A percentile compares a stretch with the other conserved stretches of the same genome.
phyloP scores from a whole-genome alignment of 2,329 filamentous ascomycete species.

The Helminthosporium solani region DNA sequence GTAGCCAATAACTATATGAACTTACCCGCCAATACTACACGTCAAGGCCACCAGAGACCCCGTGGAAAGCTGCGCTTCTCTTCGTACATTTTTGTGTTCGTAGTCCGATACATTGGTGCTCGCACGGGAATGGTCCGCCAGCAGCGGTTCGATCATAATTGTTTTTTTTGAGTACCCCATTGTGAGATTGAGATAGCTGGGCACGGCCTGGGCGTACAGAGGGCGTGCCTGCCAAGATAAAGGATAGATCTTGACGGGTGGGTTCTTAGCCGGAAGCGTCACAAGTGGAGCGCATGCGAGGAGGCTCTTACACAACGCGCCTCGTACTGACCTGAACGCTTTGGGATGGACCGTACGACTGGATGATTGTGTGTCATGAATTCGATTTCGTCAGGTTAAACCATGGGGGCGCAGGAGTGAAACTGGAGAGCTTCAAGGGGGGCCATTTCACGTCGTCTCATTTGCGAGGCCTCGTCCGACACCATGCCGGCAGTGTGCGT shows the following conservation, averaged over 20 bases:
- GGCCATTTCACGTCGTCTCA: no score
- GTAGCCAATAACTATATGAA: not conserved
- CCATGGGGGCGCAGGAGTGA: no score
- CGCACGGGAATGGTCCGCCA: not conserved
- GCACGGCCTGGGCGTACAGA: not conserved
- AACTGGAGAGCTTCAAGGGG: no score
- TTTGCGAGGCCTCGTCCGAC: no score
- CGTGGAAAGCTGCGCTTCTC: not conserved
- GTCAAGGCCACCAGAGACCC: constrained; percentile 3
- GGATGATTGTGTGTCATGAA: no score
- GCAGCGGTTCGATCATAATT: not conserved
- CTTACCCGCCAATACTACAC: constrained; percentile 9
- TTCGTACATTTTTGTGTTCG: not conserved
- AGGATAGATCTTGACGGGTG: not conserved
- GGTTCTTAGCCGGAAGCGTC: not conserved
- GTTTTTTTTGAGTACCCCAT: not conserved
- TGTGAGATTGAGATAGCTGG: not conserved
- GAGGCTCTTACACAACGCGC: not conserved
- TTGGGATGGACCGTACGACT: no score
- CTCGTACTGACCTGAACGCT: no score
- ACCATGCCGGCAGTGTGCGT: no score
- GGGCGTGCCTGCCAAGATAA: not conserved
- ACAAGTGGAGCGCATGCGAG: not conserved
- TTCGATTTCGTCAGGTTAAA: no score
- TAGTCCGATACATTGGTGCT: not conserved